A percentile compares a stretch with the other conserved stretches of the same genome.
These are phyloP conservation scores for Microdochium bolleyi DNA, from an alignment of 2,329 filamentous ascomycete species.

Conservation along the genomic window DNA sequence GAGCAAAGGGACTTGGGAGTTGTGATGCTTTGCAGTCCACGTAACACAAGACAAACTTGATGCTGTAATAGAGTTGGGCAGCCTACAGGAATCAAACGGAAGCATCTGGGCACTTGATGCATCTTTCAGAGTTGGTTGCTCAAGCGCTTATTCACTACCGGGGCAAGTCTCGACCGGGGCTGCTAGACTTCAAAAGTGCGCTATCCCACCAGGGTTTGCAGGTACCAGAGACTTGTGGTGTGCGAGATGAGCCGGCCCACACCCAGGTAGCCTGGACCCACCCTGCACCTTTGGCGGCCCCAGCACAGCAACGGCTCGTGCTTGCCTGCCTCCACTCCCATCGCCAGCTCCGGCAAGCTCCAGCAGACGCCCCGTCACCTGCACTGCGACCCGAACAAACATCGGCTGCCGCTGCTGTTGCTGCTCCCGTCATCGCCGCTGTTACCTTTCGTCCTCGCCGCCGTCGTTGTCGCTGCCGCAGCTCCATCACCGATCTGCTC, in stretches of 20 bases:
- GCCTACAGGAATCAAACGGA: too few species aligned
- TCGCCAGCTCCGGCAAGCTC: neutral
- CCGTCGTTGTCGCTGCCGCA: neutral
- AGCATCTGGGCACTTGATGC: too few species aligned
- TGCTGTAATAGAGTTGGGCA: too few species aligned
- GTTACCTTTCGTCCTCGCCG: neutral
- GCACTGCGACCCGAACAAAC: neutral
- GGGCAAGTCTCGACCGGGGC: too few species aligned
- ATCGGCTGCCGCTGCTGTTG: neutral
- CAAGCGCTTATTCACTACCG: too few species aligned
- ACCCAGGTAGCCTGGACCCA: neutral
- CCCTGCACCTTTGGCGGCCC: neutral
- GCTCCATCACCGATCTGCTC: neutral
- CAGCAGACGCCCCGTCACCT: neutral
- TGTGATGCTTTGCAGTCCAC: too few species aligned
- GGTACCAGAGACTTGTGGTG: neutral
- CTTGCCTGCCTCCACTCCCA: neutral
- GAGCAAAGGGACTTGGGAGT: too few species aligned
- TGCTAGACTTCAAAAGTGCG: neutral
- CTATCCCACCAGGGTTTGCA: neutral
- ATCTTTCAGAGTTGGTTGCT: too few species aligned
- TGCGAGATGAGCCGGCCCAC: neutral
- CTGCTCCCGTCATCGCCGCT: neutral
- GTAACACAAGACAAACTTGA: too few species aligned
- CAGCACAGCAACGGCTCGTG: slow-evolving; percentile 1